Base-by-base conservation (phyloP, 2,329 filamentous ascomycete genomes). In the Fusarium tanahbumbuense region DNA sequence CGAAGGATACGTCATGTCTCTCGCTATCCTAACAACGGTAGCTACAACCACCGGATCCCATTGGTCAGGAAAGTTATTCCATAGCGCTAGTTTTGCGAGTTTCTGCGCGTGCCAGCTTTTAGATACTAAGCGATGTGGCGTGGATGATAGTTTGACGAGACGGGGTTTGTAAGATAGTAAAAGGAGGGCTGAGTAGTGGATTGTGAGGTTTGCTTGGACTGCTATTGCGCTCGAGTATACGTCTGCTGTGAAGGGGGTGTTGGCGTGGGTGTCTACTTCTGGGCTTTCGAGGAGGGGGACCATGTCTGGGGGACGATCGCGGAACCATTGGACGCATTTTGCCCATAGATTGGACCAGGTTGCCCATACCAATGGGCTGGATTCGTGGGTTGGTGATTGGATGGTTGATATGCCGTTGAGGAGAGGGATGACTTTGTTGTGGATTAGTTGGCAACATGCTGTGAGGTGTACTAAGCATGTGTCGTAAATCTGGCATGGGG, bases 41-140 rank as follows among this genome's bases (percentile, higher is more conserved):
- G 73, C 69, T 18, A 79, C 56, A 4, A 78, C 63, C 6, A 78
- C 71, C 3, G 77, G 77, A 40, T 78, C 77, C 77, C 77, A 78
- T 22, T 78, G 77, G 53, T 78, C 77, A 1, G 67, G 60, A 41
- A 77, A 78, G 18, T 69, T 75, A 34, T 78, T 78, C 50, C 75
- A 75, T 1, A 71, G 56, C 16, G 70, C 74, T 8, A 76, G 52
- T 5, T 76, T 76, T 0, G 76, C 77, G 9, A 78, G 73, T 3
- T 73, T 76, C 30, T 78, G 76, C 4, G 70, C 74, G 27, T 78
- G 77, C 77, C 77, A 64, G 18, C 61, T 64, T 25, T 40, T 49
- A 2, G 61, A 64, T 5, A 27, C 27, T 2, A 64, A 2, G 2
- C 61, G 60, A 32, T 64, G 60, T 1, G 61, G 60, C 1, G 30